phyloP scores from a whole-genome alignment of 768 basidiomycete species.

The Phaeolepiota aurea region DNA sequence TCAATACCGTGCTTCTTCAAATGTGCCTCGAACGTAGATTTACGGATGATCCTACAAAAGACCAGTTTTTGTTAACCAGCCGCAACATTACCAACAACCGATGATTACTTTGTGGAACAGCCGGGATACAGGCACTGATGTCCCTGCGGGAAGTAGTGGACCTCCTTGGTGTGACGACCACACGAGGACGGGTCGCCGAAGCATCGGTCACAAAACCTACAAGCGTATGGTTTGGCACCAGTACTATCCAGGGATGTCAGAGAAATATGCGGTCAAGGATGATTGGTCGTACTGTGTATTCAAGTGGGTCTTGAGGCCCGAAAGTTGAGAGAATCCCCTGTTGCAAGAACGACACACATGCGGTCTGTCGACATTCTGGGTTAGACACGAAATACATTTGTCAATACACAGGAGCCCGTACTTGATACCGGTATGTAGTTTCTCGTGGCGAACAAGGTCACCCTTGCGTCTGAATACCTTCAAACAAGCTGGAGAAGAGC shows the following conservation, averaged over 20 bases:
- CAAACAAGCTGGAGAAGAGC: slow-evolving; percentile 34
- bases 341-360: slow-evolving; percentile 42
- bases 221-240: slow-evolving; percentile 40
- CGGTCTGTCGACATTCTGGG: slow-evolving; percentile 26
- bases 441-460: slow-evolving; percentile 51
- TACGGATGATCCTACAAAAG: slow-evolving; percentile 52
- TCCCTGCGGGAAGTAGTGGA: slow-evolving; percentile 33
- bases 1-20: slow-evolving; percentile 40
- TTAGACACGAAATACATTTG: neutral
- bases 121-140: slow-evolving; percentile 34
- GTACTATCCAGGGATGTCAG: slow-evolving; percentile 26
- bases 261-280: neutral
- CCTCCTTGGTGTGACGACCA: slow-evolving; percentile 56
- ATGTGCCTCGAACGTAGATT: slow-evolving; percentile 47
- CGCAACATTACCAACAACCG: no score
- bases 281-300: slow-evolving; percentile 48
- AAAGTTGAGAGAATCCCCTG: slow-evolving; percentile 50
- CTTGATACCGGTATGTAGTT: slow-evolving; percentile 43
- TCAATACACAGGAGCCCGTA: slow-evolving; percentile 19
- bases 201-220: slow-evolving; percentile 37
- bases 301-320: slow-evolving; percentile 52
- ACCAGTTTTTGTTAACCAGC: slow-evolving; percentile 1
- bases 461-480: slow-evolving; percentile 48
- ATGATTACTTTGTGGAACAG: slow-evolving; percentile 41
- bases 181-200: slow-evolving; percentile 71